phyloP scores from a whole-genome alignment of 2,329 filamentous ascomycete species.

The Neofusicoccum sp. region DNA sequence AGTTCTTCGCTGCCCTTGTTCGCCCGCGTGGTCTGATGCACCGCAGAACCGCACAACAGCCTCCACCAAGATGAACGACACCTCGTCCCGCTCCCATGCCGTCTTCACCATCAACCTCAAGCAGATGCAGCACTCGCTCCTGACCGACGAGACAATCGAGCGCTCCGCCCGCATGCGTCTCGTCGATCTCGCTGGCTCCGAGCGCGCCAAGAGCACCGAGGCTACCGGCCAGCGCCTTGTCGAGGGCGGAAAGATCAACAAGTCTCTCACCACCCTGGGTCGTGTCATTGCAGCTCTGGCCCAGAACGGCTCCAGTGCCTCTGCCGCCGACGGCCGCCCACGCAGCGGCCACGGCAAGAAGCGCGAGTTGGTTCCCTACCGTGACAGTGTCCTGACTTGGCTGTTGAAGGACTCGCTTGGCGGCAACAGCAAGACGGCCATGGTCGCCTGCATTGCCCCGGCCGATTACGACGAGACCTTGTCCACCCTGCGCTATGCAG shows the following conservation, averaged over 20 bases:
- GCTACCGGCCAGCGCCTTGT: conserved; percentile 86
- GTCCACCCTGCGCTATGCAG: conserved; percentile 91
- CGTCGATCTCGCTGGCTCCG: conserved; percentile 91
- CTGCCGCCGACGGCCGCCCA: conserved; percentile 55
- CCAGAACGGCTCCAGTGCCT: conserved; percentile 2
- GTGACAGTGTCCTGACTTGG: conserved; percentile 82
- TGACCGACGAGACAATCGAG: conserved; percentile 97
- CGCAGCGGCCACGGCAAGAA: conserved; percentile 42
- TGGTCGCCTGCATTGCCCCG: conserved; percentile 97
- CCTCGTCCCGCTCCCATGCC: conserved; percentile 90
- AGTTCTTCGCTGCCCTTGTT: not conserved
- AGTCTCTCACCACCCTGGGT: conserved; percentile 91
- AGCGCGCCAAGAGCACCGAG: conserved; percentile 92
- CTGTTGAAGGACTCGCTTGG: conserved; percentile 93
- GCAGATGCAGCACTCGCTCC: conserved; percentile 95
- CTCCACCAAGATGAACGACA: conserved; percentile 99
- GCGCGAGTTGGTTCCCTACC: conserved; percentile 79
- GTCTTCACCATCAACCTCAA: conserved; percentile 98
- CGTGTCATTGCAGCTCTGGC: conserved; percentile 91
- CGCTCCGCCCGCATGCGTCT: conserved; percentile 89
- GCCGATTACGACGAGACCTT: conserved; percentile 97
- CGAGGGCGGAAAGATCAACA: conserved; percentile 98
- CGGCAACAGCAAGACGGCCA: conserved; percentile 96
- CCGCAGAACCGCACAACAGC: conserved; percentile 73
- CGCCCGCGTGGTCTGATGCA: conserved; percentile 17